Evolutionary conservation across 1,284 basidiomycete species (phyloP), one percentile per base, ranked within the genome.

Genomic region (Exobasidium cylindrosporum): DNA sequence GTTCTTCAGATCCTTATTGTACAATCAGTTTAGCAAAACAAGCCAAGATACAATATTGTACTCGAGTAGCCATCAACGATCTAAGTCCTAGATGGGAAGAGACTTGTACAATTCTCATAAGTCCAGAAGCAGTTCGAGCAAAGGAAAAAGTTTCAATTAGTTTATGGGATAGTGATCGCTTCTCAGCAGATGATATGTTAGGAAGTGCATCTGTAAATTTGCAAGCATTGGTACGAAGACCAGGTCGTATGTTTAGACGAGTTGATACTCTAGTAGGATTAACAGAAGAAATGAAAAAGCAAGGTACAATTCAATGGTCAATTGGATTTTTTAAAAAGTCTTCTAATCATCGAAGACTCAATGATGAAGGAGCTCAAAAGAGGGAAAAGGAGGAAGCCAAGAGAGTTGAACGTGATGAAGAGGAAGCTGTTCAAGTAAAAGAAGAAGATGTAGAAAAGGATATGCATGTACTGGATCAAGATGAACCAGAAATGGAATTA

Each of bases 171-270:
- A 77, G 80, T 30, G 83, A 83, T 63, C 68, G 82, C 2, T 82
- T 82, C 63, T 82, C 81, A 13, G 69, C 81, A 4, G 83, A 83
- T 65, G 83, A 83, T 61, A 69, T 80, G 3, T 67, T 83, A 21
- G 83, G 83, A 1, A 59, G 78, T 0, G 79, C 83, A 24, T 80
- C 82, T 52, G 69, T 82, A 17, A 80, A 82, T 52, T 65, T 83
- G 10, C 71, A 76, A 1, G 77, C 80, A 7, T 59, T 83, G 23
- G 72, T 83, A 14, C 80, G 80, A 30, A 55, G 59, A 28, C 63
- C 69, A 45, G 58, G 69, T 61, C 31, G 62, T 55, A 43, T 63
- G 4, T 61, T 54, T 62, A 30, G 46, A 54, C 24, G 60, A 28
- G 52, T 58, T 6, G 72, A 66, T 50, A 64, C 40, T 30, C 62